These are phyloP conservation scores for Lactarius hatsudake DNA, from an alignment of 768 basidiomycete species.

Conservation along the genomic window DNA sequence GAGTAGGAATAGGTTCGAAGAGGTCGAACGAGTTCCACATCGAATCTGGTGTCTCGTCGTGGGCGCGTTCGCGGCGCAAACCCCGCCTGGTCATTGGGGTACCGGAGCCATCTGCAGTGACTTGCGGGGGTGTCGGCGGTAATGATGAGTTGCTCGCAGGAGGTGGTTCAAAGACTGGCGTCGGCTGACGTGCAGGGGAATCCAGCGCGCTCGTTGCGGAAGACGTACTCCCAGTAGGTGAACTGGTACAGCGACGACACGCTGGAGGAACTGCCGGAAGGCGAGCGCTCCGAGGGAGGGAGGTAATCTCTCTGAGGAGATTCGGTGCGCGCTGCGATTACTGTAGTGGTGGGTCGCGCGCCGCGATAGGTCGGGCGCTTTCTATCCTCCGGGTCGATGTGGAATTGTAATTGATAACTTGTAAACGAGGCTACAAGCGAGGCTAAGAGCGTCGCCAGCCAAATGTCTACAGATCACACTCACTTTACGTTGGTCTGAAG, in stretches of 20 bases:
- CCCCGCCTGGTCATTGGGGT: not conserved
- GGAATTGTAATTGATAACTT: slow-evolving; percentile 15
- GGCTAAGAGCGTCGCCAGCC: not conserved
- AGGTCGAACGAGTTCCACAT: slow-evolving; percentile 16
- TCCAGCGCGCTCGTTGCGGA: not conserved
- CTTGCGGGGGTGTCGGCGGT: not conserved
- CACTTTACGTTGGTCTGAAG: slow-evolving; percentile 16
- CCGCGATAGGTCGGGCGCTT: not conserved
- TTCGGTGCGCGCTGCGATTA: not conserved
- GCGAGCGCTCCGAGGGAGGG: too few species aligned
- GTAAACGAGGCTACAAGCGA: not conserved
- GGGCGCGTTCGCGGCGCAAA: slow-evolving; percentile 17
- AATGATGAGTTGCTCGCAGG: not conserved
- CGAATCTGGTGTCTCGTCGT: not conserved
- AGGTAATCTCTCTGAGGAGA: not conserved
- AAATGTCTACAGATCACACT: not conserved
- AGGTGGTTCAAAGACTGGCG: not conserved
- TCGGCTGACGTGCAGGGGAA: not conserved
- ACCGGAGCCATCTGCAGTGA: not conserved
- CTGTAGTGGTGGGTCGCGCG: not conserved
- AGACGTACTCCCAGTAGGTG: not conserved
- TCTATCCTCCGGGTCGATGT: slow-evolving; percentile 7
- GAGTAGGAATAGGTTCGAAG: not conserved
- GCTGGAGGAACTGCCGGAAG: not conserved
- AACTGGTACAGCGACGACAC: not conserved